Conservation (phyloP, 495 filamentous ascomycete species). For the Glutinoglossum americanum region DNA sequence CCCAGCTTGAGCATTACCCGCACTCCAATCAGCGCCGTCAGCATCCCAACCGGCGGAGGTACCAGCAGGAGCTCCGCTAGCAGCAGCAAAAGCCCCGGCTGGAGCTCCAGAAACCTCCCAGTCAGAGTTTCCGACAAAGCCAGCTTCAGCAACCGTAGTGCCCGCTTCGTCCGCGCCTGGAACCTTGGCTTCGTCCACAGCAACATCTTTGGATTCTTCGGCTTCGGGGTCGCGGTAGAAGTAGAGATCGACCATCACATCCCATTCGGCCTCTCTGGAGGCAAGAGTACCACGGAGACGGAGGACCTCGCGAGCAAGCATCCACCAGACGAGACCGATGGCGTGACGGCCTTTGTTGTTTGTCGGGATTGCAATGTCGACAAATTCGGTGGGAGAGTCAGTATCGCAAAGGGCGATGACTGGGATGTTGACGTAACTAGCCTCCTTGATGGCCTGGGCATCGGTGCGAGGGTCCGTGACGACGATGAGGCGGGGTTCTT, state of each 20-base stretch:
- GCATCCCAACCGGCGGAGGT: conserved; percentile 52
- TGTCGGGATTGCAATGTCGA: conserved; percentile 97
- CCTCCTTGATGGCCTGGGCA: conserved; percentile 99
- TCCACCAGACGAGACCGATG: conserved; percentile 98
- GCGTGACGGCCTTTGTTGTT: conserved; percentile 99
- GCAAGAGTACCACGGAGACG: conserved; percentile 90
- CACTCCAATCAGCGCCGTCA: conserved; percentile 52
- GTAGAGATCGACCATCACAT: conserved; percentile 98
- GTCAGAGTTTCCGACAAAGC: conserved; percentile 43
- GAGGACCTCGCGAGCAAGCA: conserved; percentile 97
- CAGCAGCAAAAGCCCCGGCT: conserved; percentile 38
- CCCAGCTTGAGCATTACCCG: conserved; percentile 22
- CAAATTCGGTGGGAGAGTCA: conserved; percentile 97
- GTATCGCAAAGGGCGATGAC: conserved; percentile 98
- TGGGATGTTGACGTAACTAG: conserved; percentile 98
- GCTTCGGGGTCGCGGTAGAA: conserved; percentile 99
- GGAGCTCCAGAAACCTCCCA: conserved; percentile 49
- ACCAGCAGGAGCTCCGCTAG: conserved; percentile 33
- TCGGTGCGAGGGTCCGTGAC: conserved; percentile 99
- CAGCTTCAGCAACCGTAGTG: conserved; percentile 51
- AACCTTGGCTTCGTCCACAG: conserved; percentile 36
- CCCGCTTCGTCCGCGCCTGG: conserved; percentile 71
- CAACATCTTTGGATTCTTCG: conserved; percentile 85
- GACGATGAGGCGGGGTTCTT: conserved; percentile 97
- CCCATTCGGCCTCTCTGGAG: conserved; percentile 87